Evolutionary conservation across 345 rosid species (phyloP).

Genomic region (Heritiera littoralis): DNA sequence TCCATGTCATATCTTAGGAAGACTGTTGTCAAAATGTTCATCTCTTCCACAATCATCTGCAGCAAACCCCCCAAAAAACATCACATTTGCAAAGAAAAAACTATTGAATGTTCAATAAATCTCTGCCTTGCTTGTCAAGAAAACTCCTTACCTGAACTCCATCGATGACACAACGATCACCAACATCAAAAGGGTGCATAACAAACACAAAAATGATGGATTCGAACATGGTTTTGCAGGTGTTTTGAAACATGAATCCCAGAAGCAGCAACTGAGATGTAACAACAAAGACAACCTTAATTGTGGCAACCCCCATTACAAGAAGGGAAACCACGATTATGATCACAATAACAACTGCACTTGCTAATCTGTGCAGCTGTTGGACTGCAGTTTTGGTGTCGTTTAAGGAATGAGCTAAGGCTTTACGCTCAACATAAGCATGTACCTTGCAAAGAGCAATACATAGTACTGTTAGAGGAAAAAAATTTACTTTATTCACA

Average conservation of each 20-base stretch:
- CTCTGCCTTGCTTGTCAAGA: not conserved
- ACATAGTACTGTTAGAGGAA: not conserved
- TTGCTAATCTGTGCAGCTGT: conserved; percentile 76
- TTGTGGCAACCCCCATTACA: conserved; percentile 61
- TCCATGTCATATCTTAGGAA: conserved; percentile 75
- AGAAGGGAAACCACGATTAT: conserved; percentile 56
- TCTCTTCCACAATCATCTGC: conserved; percentile 87
- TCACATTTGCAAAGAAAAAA: no score
- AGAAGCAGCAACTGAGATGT: conserved; percentile 68
- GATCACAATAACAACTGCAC: conserved; percentile 52
- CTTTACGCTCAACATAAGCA: conserved; percentile 70
- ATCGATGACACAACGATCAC: conserved; percentile 78
- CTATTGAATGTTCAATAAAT: not conserved
- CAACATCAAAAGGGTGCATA: conserved; percentile 85
- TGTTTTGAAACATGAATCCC: conserved; percentile 79
- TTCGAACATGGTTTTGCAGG: conserved; percentile 76
- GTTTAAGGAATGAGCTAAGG: conserved; percentile 68
- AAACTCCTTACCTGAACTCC: conserved; percentile 58
- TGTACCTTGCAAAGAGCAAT: conserved; percentile 39
- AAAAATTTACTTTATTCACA: not conserved
- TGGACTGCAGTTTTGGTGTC: conserved; percentile 81
- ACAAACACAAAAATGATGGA: conserved; percentile 81
- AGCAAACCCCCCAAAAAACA: not conserved
- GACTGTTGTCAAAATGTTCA: conserved; percentile 80
- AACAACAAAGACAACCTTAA: conserved; percentile 58